Percentiles rank a stretch among this genome's conserved stretches.
phyloP scores from a whole-genome alignment of 495 filamentous ascomycete species.

The Glutinoglossum americanum region DNA sequence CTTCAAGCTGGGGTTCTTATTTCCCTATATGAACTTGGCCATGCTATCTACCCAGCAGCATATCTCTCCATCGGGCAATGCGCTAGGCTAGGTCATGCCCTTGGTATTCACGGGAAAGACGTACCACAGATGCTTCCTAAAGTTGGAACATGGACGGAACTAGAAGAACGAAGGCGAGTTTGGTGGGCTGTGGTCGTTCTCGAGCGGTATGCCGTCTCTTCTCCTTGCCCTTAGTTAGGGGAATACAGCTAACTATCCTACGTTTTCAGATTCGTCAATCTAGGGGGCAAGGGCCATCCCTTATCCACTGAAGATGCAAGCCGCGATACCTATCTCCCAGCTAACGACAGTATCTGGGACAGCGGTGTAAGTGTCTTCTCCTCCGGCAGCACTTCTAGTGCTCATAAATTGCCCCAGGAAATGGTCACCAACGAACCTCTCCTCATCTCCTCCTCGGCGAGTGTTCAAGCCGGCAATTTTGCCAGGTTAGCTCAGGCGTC shows the following conservation, averaged over 20 bases:
- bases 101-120: slow-evolving; percentile 23
- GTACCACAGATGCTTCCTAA: slow-evolving; percentile 14
- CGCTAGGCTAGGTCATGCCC: slow-evolving; percentile 22
- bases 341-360: slow-evolving; percentile 24
- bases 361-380: slow-evolving; percentile 8
- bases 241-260: background rate
- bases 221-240: background rate
- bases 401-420: slow-evolving; percentile 7
- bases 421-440: slow-evolving; percentile 6
- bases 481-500: slow-evolving; percentile 23
- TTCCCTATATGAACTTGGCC: slow-evolving; percentile 25
- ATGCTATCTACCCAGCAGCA: slow-evolving; percentile 27
- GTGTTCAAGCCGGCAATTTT: slow-evolving; percentile 15
- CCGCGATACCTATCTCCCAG: slow-evolving; percentile 19
- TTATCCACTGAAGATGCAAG: slow-evolving; percentile 22
- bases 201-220: slow-evolving; percentile 16
- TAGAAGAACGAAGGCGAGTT: slow-evolving; percentile 25
- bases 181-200: slow-evolving; percentile 32
- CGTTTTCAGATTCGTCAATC: slow-evolving; percentile 17
- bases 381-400: background rate
- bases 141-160: slow-evolving; percentile 24
- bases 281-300: slow-evolving; percentile 23
- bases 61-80: slow-evolving; percentile 24
- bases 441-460: slow-evolving; percentile 9
- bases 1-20: slow-evolving; percentile 25